Conservation (phyloP, 805 yeast species). For the Jamesozyma spencerorum region DNA sequence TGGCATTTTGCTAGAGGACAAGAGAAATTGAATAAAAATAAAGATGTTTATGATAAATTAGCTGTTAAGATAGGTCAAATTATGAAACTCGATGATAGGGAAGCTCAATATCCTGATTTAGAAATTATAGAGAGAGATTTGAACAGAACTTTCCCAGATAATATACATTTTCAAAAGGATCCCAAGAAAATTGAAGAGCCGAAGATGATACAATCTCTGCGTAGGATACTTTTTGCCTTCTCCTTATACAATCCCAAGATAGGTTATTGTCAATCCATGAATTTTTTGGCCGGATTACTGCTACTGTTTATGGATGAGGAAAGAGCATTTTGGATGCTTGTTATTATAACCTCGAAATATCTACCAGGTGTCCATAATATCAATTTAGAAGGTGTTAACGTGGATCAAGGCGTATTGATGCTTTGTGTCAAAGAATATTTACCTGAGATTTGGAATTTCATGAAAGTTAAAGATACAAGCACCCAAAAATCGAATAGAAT, state of each 20-base stretch:
- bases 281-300: conserved; percentile 81
- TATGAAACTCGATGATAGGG: conserved; percentile 5
- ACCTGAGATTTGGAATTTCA: conserved; percentile 67
- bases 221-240: conserved; percentile 77
- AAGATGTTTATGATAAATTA: conserved; percentile 65
- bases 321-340: conserved; percentile 90
- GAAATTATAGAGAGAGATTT: conserved; percentile 92
- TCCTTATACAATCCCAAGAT: conserved; percentile 79
- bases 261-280: conserved; percentile 93
- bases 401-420: conserved; percentile 91
- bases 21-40: conserved; percentile 56
- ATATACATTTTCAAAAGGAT: conserved; percentile 58
- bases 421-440: conserved; percentile 74
- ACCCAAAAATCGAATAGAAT: not conserved
- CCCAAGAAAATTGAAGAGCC: conserved; percentile 38
- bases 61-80: conserved; percentile 49
- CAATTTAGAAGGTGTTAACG: conserved; percentile 84
- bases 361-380: conserved; percentile 88
- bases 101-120: conserved; percentile 40
- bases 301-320: conserved; percentile 85
- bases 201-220: conserved; percentile 55
- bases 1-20: conserved; percentile 86
- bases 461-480: conserved; percentile 22
- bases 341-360: conserved; percentile 73
- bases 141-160: conserved; percentile 92